phyloP scores from a whole-genome alignment of 306 rosid genomes.

The Trifolium subterraneum region DNA sequence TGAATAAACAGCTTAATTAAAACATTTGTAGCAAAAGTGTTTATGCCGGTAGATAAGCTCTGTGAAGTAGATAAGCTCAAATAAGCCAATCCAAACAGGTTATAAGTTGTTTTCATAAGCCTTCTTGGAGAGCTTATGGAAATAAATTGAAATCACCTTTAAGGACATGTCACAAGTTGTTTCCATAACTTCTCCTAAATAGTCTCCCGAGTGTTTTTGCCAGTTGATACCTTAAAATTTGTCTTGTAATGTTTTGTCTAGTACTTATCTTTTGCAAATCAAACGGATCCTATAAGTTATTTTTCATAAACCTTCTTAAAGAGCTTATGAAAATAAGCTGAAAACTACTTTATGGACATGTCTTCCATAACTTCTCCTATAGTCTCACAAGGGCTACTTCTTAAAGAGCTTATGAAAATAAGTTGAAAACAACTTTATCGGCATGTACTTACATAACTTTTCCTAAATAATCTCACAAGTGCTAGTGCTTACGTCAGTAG shows the following conservation, averaged over 20 bases:
- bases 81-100: neutral
- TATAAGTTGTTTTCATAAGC: neutral
- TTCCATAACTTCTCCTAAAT: neutral
- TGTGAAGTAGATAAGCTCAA: neutral
- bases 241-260: too few species aligned
- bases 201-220: too few species aligned
- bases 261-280: too few species aligned
- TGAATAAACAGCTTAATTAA: neutral
- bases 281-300: too few species aligned
- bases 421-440: too few species aligned
- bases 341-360: neutral
- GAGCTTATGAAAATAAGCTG: too few species aligned
- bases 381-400: too few species aligned
- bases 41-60: neutral
- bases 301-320: neutral
- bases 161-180: neutral
- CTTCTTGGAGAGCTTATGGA: neutral
- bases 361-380: too few species aligned
- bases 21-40: neutral
- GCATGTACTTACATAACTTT: too few species aligned
- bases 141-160: neutral
- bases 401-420: too few species aligned
- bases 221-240: too few species aligned
- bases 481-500: too few species aligned
- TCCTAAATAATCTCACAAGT: neutral